A percentile compares a stretch with the other conserved stretches of the same genome.
These are phyloP conservation scores for Leonotis leonurus DNA, from an alignment of 257 asterid species.

Conservation along the genomic window DNA sequence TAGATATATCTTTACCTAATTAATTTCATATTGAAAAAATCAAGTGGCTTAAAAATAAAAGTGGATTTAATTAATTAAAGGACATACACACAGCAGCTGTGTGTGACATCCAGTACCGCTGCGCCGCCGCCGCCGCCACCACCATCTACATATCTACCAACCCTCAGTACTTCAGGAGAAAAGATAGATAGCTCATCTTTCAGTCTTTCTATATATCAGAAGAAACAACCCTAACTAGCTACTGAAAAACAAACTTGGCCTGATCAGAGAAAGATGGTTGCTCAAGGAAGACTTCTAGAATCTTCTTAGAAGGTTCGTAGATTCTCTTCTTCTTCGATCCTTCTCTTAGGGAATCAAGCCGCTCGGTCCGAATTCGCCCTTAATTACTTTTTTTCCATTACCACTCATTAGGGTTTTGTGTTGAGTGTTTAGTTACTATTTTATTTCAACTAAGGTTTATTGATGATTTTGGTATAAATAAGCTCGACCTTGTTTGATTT, in stretches of 20 bases:
- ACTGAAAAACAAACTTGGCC: background rate
- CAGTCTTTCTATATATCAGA: background rate
- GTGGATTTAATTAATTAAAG: no score
- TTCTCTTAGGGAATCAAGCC: slow-evolving; percentile 40
- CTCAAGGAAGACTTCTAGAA: slow-evolving; percentile 2
- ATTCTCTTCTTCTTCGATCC: background rate
- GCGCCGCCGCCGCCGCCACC: slow-evolving; percentile 14
- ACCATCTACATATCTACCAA: background rate
- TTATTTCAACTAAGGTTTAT: background rate
- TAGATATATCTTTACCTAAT: no score
- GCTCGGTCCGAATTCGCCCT: slow-evolving; percentile 34
- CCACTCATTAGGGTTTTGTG: background rate
- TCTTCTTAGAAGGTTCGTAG: slow-evolving; percentile 8
- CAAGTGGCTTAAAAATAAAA: no score
- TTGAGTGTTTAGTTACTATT: background rate
- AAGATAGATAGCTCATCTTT: background rate
- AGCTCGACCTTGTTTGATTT: slow-evolving; percentile 2
- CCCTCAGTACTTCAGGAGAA: slow-evolving; percentile 4
- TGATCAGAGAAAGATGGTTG: slow-evolving; percentile 16
- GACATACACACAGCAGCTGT: no score
- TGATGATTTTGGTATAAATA: slow-evolving; percentile 12
- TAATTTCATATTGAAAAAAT: no score
- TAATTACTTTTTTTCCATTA: background rate
- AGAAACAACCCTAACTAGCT: slow-evolving; percentile 24
- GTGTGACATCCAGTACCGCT: no score